Evolutionary conservation across 164 flowering plant genomes (phyloP).

Genomic region (grape (Vitis vinifera)): ASM3070453v1 NC_081820.1:24402001-24402500

Average conservation of each 20-base stretch:
- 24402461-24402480: no score
- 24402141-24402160: constrained; percentile 32
- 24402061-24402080: constrained; percentile 33
- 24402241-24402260: constrained; percentile 23
- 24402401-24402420: no score
- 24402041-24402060: constrained; percentile 31
- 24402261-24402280: constrained; percentile 30
- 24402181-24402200: not conserved
- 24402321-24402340: constrained; percentile 11
- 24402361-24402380: no score
- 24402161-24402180: constrained; percentile 19
- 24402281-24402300: constrained; percentile 31
- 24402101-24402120: constrained; percentile 30
- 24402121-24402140: constrained; percentile 35
- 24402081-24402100: constrained; percentile 32
- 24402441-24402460: no score
- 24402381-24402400: no score
- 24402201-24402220: not conserved
- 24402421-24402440: no score
- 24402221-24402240: constrained; percentile 6
- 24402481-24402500: no score
- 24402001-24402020: constrained; percentile 27
- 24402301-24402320: constrained; percentile 33
- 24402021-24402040: constrained; percentile 32
- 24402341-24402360: no score